Base-by-base conservation (phyloP, 768 basidiomycete genomes). In the Leccinum uliginosum region DNA sequence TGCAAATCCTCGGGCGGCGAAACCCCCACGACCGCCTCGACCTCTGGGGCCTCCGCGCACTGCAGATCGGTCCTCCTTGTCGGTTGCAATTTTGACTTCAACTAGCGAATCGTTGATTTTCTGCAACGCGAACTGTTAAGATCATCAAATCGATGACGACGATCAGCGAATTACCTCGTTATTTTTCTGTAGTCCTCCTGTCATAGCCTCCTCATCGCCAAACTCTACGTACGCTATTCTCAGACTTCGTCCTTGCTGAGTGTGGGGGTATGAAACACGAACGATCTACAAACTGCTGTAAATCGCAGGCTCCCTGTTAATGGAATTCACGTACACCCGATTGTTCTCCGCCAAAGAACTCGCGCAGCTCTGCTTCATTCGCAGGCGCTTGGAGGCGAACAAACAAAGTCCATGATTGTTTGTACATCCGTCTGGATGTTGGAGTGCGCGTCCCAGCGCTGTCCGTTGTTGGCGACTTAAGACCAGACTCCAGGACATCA, bases 211-310 rank as follows among this genome's bases (percentile, higher is more conserved):
- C 65, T 95, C 92, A 63, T 91, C 89, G 4, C 84, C 87, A 71
- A 96, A 97, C 67, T 96, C 94, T 52, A 97, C 83, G 67, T 93
- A 97, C 2, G 85, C 90, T 55, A 93, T 76, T 61, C 79, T 83
- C 54, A 73, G 74, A 27, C 77, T 72, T 47, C 85, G 82, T 10
- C 82, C 81, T 4, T 72, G 63, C 62, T 72, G 78, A 12, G 61
- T 70, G 32, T 72, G 61, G 0, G 88, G 89, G 57, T 86, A 78
- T 58, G 79, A 78, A 51, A 93, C 78, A 51, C 83, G 81, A 29
- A 83, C 85, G 64, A 93, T 87, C 86, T 90, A 59, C 44, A 26
- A 40, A 12, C 6, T 32, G 14, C 27, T 50, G 32, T 65, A 26
- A 34, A 52, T 23, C 44, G 49, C 43, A 26, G 12, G 26, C 38